Evolutionary conservation across 2,329 filamentous ascomycete genomes (phyloP).

Genomic region (Fusarium sp.): DNA sequence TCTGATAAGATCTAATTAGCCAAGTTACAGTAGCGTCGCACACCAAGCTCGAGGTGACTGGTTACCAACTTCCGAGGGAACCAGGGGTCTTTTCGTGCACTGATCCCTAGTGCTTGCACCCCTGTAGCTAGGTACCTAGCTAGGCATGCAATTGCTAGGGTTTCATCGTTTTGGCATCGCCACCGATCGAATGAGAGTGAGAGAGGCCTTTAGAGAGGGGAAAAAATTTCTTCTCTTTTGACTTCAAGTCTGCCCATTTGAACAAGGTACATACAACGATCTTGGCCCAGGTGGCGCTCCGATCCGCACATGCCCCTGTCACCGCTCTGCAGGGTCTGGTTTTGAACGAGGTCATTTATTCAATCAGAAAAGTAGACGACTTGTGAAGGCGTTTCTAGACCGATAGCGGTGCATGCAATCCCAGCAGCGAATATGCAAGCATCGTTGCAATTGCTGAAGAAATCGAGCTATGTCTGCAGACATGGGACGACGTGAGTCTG

Average conservation of each 20-base stretch:
- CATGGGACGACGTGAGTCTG: slow-evolving; percentile 38
- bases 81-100: slow-evolving; percentile 28
- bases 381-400: slow-evolving; percentile 13
- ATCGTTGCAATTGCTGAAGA: slow-evolving; percentile 22
- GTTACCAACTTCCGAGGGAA: slow-evolving; percentile 32
- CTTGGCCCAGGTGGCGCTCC: not conserved
- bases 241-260: slow-evolving; percentile 4
- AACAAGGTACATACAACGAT: not conserved
- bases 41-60: slow-evolving; percentile 38
- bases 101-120: slow-evolving; percentile 16
- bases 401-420: slow-evolving; percentile 22
- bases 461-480: slow-evolving; percentile 35
- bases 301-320: not conserved
- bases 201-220: slow-evolving; percentile 7
- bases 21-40: slow-evolving; percentile 35
- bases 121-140: slow-evolving; percentile 14
- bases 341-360: not conserved
- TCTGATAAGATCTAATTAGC: slow-evolving; percentile 54
- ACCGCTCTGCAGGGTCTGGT: not conserved
- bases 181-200: slow-evolving; percentile 29
- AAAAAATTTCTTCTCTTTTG: slow-evolving; percentile 28
- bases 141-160: slow-evolving; percentile 6
- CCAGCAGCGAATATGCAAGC: slow-evolving; percentile 13
- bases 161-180: slow-evolving; percentile 26
- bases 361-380: slow-evolving; percentile 17